phyloP scores from a whole-genome alignment of 768 basidiomycete species.

The Termitomyces sp. region DNA sequence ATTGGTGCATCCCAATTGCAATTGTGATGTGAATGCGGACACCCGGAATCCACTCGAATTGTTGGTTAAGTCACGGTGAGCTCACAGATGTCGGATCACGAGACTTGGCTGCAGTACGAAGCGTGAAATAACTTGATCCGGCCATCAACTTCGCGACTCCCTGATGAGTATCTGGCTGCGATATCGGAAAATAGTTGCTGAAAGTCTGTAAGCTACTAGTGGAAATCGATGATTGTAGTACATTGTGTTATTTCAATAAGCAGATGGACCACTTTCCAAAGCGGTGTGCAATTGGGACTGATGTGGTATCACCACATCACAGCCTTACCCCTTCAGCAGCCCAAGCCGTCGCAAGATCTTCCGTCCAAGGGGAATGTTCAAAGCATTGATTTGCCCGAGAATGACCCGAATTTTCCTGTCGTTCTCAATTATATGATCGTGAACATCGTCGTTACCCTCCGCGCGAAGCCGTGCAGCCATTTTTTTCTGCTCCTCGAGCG shows the following conservation, averaged over 20 bases:
- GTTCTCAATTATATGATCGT: slow-evolving; percentile 13
- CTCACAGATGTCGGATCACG: too few species aligned
- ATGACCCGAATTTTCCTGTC: slow-evolving; percentile 19
- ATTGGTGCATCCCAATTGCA: too few species aligned
- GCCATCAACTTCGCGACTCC: too few species aligned
- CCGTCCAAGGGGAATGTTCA: slow-evolving; percentile 22
- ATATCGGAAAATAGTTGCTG: neutral
- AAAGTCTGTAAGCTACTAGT: neutral
- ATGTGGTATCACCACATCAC: neutral
- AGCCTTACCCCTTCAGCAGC: neutral
- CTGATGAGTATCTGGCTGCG: neutral
- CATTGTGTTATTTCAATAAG: neutral
- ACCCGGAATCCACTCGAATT: neutral
- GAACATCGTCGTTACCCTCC: slow-evolving; percentile 8
- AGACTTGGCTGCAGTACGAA: too few species aligned
- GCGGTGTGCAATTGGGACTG: too few species aligned
- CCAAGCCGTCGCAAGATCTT: neutral
- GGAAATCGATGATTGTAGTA: neutral
- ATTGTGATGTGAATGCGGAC: neutral
- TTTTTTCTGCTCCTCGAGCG: slow-evolving; percentile 9
- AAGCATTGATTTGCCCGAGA: slow-evolving; percentile 15
- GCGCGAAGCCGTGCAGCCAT: slow-evolving; percentile 4
- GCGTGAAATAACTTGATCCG: too few species aligned
- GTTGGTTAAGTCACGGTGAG: too few species aligned
- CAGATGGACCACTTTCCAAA: too few species aligned